Percentiles rank a stretch among this genome's conserved stretches.
Evolutionary conservation across 306 rosid genomes (phyloP).

Genomic region (Prunus campanulata): DNA sequence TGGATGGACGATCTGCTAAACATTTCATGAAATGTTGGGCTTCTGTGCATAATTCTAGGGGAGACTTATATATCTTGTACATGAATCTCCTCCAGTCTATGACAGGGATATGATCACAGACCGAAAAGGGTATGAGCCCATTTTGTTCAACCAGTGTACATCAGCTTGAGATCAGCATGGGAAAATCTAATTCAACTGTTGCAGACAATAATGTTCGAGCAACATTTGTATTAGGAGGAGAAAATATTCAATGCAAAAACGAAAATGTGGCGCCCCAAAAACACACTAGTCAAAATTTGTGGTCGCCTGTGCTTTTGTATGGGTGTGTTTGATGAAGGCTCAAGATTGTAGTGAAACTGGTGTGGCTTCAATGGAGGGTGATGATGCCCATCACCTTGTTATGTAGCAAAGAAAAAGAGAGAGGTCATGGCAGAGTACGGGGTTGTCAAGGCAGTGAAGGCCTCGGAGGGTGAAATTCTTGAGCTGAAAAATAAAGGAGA

Average conservation of each 20-base stretch:
- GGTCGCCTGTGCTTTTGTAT: slow-evolving; percentile 28
- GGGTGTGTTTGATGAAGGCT: slow-evolving; percentile 27
- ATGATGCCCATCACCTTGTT: not conserved
- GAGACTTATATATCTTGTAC: not conserved
- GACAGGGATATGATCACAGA: slow-evolving; percentile 8
- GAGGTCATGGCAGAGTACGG: not conserved
- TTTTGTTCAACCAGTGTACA: not conserved
- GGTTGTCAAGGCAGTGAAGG: slow-evolving; percentile 4
- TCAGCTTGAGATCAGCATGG: not conserved
- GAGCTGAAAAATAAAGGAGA: not conserved
- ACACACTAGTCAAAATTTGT: slow-evolving; percentile 32
- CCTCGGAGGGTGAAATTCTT: not conserved
- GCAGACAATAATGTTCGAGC: slow-evolving; percentile 15
- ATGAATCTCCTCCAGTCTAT: not conserved
- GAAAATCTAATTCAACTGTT: not conserved
- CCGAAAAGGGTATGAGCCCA: slow-evolving; percentile 9
- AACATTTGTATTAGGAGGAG: slow-evolving; percentile 5
- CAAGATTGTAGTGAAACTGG: not conserved
- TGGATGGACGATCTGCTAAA: slow-evolving; percentile 24
- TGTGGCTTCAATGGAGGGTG: not conserved
- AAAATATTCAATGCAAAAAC: slow-evolving; percentile 3
- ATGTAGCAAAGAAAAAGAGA: not conserved
- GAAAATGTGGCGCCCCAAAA: not conserved
- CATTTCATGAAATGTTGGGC: slow-evolving; percentile 44
- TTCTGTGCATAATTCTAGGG: not conserved